Base-by-base conservation (phyloP, 495 filamentous ascomycete genomes). In the Aspergillus funiculosus region DNA sequence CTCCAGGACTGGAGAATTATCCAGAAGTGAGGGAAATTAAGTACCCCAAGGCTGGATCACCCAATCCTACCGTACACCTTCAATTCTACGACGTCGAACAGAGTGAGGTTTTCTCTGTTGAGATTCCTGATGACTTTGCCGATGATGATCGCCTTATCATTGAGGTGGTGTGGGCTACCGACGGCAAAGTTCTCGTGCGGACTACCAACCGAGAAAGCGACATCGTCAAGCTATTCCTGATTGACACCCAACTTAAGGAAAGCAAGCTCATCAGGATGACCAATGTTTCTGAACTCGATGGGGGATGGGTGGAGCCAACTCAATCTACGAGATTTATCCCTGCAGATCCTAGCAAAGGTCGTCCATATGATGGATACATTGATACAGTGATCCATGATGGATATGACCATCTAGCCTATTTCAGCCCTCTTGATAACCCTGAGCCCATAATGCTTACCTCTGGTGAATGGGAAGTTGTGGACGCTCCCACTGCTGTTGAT, bases 181-280 rank as follows among this genome's bases (percentile, higher is more conserved):
- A 68, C 42, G 72, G 73, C 18, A 81, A 94, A 53, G 81, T 92
- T 4, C 68, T 98, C 15, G 76, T 97, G 44, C 83, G 90, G 27
- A 86, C 89, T 54, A 96, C 92, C 2, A 98, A 98, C 58, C 78
- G 92, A 38, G 91, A 95, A 58, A 95, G 89, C 60, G 92, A 98
- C 56, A 57, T 90, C 11, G 70, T 96, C 48, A 87, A 86, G 48
- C 79, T 95, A 8, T 82, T 92, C 17, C 70, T 97, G 6, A 80
- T 95, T 46, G 87, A 98, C 57, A 86, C 91, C n/a, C 60, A 62
- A 21, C 60, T 72, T 5, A 79, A 87, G 25, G 82, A 76, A n/a
- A 89, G 87, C 11, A 87, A 84, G 60, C 78, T 89, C 8, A 82
- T 95, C 30, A 73, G 90, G 43, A 80, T 79, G 10, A 72, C 81